Base-by-base conservation (phyloP, 768 basidiomycete genomes). In the Tylopilus plumbeoviolaceoides region DNA sequence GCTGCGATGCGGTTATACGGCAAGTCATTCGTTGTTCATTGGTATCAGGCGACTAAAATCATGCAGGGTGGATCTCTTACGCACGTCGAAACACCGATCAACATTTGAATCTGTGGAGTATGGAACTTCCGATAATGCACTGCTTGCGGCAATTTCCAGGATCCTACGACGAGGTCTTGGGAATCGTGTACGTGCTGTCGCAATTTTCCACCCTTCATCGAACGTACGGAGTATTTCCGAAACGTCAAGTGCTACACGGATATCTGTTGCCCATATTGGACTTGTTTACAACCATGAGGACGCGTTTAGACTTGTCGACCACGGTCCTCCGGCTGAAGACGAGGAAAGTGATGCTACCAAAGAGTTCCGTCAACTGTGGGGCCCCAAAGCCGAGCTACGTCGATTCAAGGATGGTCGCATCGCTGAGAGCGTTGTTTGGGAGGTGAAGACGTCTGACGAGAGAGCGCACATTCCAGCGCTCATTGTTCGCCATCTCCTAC, bases 361-460 rank as follows among this genome's bases (percentile, higher is more conserved):
- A 42, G 75, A 73, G 4, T 99, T 97, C 77, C 82, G 86, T 21
- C 78, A 82, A 6, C 74, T 98, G 59, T 99, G 97, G 97, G 95
- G 95, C 0, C 74, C 81, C 36, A 95, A 93, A 68, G 85, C 94
- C 0, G 95, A 98, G 64, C 74, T 98, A 17, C 80, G 97, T 7
- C 81, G 95, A 36, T 99, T 99, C 77, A 95, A 98, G 69, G 95
- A 99, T 61, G 95, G 95, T 1, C 80, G 87, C 17, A 98, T 98
- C 56, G 64, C 80, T 6, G 93, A 98, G 69, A 91, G 89, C 59
- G 92, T 98, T n/a, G 94, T 98, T 3, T 99, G 97, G 97, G 88
- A 97, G 18, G 82, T 91, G 8, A 79, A 81, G 55, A 86, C 82
- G 3, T 77, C 80, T 0, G 92, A 95, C 47, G 91, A 93, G 55